phyloP scores from a whole-genome alignment of 805 yeast genomes.

The Kuraishia piskuri region DNA sequence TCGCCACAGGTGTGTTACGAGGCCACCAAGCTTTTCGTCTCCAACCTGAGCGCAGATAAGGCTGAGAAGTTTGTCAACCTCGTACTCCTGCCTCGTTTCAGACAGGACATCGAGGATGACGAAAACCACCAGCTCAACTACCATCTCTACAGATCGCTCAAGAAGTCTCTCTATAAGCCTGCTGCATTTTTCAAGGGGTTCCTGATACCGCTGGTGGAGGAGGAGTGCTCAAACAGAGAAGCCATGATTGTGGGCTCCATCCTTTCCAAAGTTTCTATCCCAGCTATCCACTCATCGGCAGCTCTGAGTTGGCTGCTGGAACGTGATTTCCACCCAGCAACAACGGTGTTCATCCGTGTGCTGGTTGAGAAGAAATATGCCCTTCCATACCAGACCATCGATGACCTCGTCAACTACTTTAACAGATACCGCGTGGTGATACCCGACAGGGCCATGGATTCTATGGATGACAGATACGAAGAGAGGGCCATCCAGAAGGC shows the following conservation, averaged over 20 bases:
- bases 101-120: slow-evolving; percentile 60
- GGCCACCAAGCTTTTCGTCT: slow-evolving; percentile 89
- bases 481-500: slow-evolving; percentile 22
- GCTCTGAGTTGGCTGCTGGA: slow-evolving; percentile 82
- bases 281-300: slow-evolving; percentile 92
- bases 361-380: slow-evolving; percentile 93
- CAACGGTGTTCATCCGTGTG: slow-evolving; percentile 83
- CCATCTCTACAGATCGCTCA: slow-evolving; percentile 85
- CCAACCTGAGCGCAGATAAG: slow-evolving; percentile 79
- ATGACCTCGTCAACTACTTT: slow-evolving; percentile 88
- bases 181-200: slow-evolving; percentile 97
- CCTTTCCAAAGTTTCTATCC: slow-evolving; percentile 80
- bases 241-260: slow-evolving; percentile 94
- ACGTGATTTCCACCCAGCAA: slow-evolving; percentile 79
- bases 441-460: slow-evolving; percentile 17
- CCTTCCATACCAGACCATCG: slow-evolving; percentile 91
- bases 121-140: slow-evolving; percentile 80
- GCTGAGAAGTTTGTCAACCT: slow-evolving; percentile 74
- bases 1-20: slow-evolving; percentile 92
- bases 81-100: slow-evolving; percentile 64
- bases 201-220: slow-evolving; percentile 80
- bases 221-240: slow-evolving; percentile 86
- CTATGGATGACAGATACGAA: slow-evolving; percentile 18
- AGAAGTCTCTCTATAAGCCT: slow-evolving; percentile 92
- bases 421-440: slow-evolving; percentile 75